Conservation (phyloP, 2,329 filamentous ascomycete species). For the Eutypa lata region DNA sequence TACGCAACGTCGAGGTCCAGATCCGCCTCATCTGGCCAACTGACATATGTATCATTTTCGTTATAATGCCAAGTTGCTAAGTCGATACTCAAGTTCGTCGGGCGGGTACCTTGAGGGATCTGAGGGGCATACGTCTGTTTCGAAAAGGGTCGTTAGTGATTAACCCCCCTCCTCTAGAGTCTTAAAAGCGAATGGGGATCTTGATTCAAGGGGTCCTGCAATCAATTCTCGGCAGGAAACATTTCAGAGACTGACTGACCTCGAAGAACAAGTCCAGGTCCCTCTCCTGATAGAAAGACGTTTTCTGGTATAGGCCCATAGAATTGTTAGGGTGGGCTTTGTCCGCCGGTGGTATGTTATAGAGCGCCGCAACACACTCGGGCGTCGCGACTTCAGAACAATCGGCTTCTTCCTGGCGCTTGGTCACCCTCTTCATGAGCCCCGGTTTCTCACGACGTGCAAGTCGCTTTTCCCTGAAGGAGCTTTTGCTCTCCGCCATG, state of each 20-base stretch:
- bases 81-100: conserved; percentile 7
- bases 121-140: conserved; percentile 3
- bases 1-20: conserved; percentile 20
- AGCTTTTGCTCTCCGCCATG: background rate
- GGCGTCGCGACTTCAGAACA: conserved; percentile 4
- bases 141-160: too few relatives aligned
- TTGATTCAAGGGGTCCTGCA: too few relatives aligned
- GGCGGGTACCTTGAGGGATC: conserved; percentile 7
- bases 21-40: conserved; percentile 2
- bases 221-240: too few relatives aligned
- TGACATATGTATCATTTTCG: conserved; percentile 1
- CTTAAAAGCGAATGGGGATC: too few relatives aligned
- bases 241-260: too few relatives aligned
- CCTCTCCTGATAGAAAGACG: conserved; percentile 7
- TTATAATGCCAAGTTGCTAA: conserved; percentile 5
- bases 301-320: conserved; percentile 7
- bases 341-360: conserved; percentile 2
- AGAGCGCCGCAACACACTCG: conserved; percentile 5
- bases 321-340: conserved; percentile 7
- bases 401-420: background rate
- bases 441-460: background rate
- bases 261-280: conserved; percentile 5
- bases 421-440: background rate
- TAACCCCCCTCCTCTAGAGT: too few relatives aligned
- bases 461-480: too few relatives aligned